Evolutionary conservation across 2,329 filamentous ascomycete genomes (phyloP), one percentile per base, ranked within the genome.

Genomic region (Trichoderma sp.): DNA sequence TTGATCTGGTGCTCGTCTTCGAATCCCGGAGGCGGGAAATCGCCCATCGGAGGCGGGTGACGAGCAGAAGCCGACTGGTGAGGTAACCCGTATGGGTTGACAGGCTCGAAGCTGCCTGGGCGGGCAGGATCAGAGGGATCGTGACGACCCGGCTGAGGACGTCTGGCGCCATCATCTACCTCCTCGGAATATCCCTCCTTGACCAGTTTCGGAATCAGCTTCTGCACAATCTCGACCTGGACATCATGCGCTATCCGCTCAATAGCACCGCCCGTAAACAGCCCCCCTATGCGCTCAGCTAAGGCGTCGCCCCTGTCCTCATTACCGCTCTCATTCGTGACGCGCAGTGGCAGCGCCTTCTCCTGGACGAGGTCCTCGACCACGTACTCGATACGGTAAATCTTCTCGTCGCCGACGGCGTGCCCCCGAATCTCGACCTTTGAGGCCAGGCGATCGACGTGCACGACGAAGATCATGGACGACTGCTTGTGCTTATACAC

Each of bases 1-100:
- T 91, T 88, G 66, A 97, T 83, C 68, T 97, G 92, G 72, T 92
- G 89, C 73, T 97, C 93, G 74, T 99, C 94, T 69, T 98, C 95
- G 69, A 98, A 98, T 21, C 87, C 92, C 0, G 95, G 95, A 0
- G 94, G 93, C 0, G 90, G 87, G 69, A 96, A 93, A 69, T 93
- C 91, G 10, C 83, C 88, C 5, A 47, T 44, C 12, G 55, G 47
- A 52, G 93, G 1, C 67, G 66, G 81, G 0, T 83, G 86, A 7
- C 69, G 72, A 17, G 84, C 84, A 34, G 84, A 82, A 2, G 80
- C 83, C 7, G 83, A 86, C 44, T 90, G 71, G 15, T 85, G 84
- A 84, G 41, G 15, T 24, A 28, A 7, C 6, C 34, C 34, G 12
- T 39, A 39, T 14, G 34, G 34, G 12, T 39, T 39, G 10, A 39